Evolutionary conservation across 2,329 filamentous ascomycete genomes (phyloP).

Genomic region (Pseudonectria foliicola): DNA sequence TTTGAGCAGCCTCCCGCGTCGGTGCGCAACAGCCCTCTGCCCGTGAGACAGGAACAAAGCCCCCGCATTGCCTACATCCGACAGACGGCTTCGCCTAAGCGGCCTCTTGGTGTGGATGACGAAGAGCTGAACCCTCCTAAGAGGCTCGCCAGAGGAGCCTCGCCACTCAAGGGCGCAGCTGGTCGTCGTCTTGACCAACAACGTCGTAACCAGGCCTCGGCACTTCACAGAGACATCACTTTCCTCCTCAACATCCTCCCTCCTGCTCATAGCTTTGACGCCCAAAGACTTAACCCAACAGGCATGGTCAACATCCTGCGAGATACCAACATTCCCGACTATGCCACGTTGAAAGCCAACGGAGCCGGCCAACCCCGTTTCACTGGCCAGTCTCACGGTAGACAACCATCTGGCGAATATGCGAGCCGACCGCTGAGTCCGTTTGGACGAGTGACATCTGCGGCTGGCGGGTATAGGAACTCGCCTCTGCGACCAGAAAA

Average conservation of each 20-base stretch:
- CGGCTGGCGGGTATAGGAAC: conserved; percentile 41
- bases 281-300: conserved; percentile 60
- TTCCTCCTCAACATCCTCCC: conserved; percentile 69
- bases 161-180: conserved; percentile 84
- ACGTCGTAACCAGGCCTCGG: conserved; percentile 54
- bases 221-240: conserved; percentile 64
- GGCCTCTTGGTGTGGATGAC: conserved; percentile 61
- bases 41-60: conserved; percentile 30
- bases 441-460: conserved; percentile 36
- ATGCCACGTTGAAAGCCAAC: conserved; percentile 45
- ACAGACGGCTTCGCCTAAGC: conserved; percentile 49
- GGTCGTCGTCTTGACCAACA: conserved; percentile 79
- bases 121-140: conserved; percentile 69
- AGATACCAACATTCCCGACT: conserved; percentile 58
- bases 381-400: conserved; percentile 29
- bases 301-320: conserved; percentile 68
- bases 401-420: conserved; percentile 38
- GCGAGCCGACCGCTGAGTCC: conserved; percentile 40
- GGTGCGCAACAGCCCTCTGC: conserved; percentile 37
- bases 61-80: conserved; percentile 42
- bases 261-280: conserved; percentile 62
- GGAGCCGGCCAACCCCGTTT: conserved; percentile 30
- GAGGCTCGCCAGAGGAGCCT: conserved; percentile 83
- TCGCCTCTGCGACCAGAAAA: conserved; percentile 43
- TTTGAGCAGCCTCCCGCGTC: conserved; percentile 43